These are phyloP conservation scores for Xylaria sp. DNA, from an alignment of 2,329 filamentous ascomycete species.

Conservation along the genomic window DNA sequence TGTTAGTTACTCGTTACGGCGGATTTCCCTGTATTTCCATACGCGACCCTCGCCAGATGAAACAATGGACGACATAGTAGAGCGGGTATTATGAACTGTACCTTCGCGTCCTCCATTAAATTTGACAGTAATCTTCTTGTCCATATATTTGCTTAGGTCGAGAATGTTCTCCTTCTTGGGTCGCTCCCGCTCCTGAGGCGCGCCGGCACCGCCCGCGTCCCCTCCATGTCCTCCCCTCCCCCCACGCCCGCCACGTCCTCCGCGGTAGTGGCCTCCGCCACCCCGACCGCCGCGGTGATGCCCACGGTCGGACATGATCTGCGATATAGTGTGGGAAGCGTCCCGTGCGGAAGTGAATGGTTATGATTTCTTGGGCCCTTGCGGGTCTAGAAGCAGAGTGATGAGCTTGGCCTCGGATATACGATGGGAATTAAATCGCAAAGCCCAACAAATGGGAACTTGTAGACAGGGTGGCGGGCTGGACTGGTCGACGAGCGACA, in stretches of 20 bases:
- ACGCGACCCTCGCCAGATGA: neutral
- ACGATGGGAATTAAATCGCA: slow-evolving; percentile 5
- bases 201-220: slow-evolving; percentile 54
- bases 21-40: neutral
- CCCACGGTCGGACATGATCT: slow-evolving; percentile 62
- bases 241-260: slow-evolving; percentile 54
- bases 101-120: slow-evolving; percentile 95
- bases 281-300: slow-evolving; percentile 60
- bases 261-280: slow-evolving; percentile 54
- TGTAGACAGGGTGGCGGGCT: slow-evolving; percentile 18
- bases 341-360: neutral
- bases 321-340: slow-evolving; percentile 33
- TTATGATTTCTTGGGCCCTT: neutral
- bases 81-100: slow-evolving; percentile 53
- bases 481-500: slow-evolving; percentile 20
- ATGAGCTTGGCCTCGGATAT: neutral
- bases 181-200: slow-evolving; percentile 70
- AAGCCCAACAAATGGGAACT: neutral
- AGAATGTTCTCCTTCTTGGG: slow-evolving; percentile 99
- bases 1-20: slow-evolving; percentile 10
- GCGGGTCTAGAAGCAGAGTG: neutral
- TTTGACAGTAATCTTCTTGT: slow-evolving; percentile 94
- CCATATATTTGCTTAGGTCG: slow-evolving; percentile 94
- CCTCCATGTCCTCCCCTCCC: slow-evolving; percentile 58
- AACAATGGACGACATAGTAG: neutral